Base-by-base conservation (phyloP, 805 yeast genomes). In the Suhomyces kilbournensis region DNA sequence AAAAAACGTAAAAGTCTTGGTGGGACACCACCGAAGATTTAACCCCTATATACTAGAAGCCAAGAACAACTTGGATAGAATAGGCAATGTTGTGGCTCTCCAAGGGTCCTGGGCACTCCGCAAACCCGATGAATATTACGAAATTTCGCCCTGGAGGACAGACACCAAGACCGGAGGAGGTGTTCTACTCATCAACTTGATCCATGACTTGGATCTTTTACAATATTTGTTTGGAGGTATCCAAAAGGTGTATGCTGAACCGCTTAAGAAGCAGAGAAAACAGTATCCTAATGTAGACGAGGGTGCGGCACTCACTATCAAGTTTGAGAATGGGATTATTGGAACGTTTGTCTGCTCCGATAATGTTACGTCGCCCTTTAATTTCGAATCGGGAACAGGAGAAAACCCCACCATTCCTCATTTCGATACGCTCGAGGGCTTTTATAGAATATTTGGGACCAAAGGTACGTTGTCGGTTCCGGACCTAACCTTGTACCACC, bases 281-380 rank as follows among this genome's bases (percentile, higher is more conserved):
- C 53, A 51, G 15, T 52, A 54, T 28, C 60, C 64, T 35, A 60
- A 60, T 35, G 77, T 69, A 34, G 78, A 74, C 54, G 77, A 74
- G 54, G 78, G 78, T 7, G 78, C 78, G 0, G 71, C 66, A 3
- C 63, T 74, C 23, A 72, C 77, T 14, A 52, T 74, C 19, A 59
- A 67, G 9, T 74, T 74, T 57, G 64, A 66, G 19, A 67, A 60
- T 51, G 78, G 78, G 6, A 63, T 71, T 44, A 61, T 70, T 44
- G 78, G 78, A 3, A 72, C 77, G 2, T 74, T 74, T 53, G 57
- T 74, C 40, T 74, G 78, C 55, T 64, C 75, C 6, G 78, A 74
- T 52, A 74, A 72, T 49, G 72, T 72, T 28, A 63, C 68, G 2
- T 70, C 75, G 9, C 77, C 78, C 1, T 74, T 69, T 51, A 68